A percentile compares a stretch with the other conserved stretches of the same genome.
phyloP scores from a whole-genome alignment of 2,329 filamentous ascomycete genomes.

The Paracamarosporium sp. region DNA sequence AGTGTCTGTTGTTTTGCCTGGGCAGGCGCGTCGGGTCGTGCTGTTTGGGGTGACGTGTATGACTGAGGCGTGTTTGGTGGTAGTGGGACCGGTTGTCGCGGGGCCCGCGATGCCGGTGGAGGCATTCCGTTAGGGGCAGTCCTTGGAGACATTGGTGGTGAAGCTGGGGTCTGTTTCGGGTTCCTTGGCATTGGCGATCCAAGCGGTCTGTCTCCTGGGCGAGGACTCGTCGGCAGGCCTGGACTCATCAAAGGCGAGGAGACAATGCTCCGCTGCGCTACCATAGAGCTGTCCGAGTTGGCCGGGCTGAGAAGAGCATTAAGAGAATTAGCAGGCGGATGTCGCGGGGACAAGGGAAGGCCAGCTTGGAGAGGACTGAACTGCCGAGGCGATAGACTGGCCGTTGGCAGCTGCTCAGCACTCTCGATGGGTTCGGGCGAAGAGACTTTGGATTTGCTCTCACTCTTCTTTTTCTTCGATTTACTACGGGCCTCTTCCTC shows the following conservation, averaged over 20 bases:
- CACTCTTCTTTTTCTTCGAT: constrained; percentile 74
- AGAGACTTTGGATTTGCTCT: constrained; percentile 51
- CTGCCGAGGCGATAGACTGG: constrained; percentile 36
- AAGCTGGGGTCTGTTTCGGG: constrained; percentile 62
- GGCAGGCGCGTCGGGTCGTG: constrained; percentile 45
- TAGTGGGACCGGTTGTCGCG: constrained; percentile 75
- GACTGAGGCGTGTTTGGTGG: constrained; percentile 73
- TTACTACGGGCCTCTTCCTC: constrained; percentile 74
- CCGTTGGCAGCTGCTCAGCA: constrained; percentile 24
- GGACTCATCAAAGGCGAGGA: constrained; percentile 63
- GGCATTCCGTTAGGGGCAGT: constrained; percentile 58
- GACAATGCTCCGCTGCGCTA: constrained; percentile 48
- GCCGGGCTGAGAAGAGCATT: constrained; percentile 60
- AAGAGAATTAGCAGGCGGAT: constrained; percentile 44
- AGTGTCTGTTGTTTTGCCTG: constrained; percentile 28
- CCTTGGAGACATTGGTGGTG: constrained; percentile 73
- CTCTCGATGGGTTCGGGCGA: constrained; percentile 23
- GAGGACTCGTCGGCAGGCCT: constrained; percentile 68
- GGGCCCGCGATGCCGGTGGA: constrained; percentile 71
- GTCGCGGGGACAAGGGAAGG: constrained; percentile 47
- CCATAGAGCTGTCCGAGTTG: constrained; percentile 47
- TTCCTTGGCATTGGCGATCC: constrained; percentile 66
- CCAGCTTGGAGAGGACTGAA: constrained; percentile 39
- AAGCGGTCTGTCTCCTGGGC: constrained; percentile 65
- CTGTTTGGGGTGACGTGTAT: constrained; percentile 60